These are phyloP conservation scores for Barnettozyma botsteinii DNA, from an alignment of 805 yeast genomes.

Conservation along the genomic window DNA sequence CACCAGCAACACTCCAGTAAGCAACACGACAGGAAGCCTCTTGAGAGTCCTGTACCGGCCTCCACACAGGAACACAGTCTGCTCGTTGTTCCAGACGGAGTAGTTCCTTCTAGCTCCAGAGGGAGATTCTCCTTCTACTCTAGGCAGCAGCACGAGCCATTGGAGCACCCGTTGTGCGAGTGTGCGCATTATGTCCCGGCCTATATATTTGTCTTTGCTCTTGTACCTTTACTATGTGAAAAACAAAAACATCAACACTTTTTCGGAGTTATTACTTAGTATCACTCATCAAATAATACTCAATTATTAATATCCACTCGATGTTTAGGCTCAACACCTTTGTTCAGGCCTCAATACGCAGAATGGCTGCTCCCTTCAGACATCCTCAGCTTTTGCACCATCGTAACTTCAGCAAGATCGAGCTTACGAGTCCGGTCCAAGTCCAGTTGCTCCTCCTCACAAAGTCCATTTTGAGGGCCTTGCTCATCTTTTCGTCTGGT, in stretches of 20 bases:
- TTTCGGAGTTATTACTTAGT: too few species aligned
- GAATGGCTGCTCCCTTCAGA: not conserved
- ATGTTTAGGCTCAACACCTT: too few species aligned
- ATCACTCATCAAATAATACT: too few species aligned
- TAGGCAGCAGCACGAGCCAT: slow-evolving; percentile 23
- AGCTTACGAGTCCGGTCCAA: slow-evolving; percentile 1
- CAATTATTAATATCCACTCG: too few species aligned
- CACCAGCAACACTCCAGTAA: slow-evolving; percentile 30
- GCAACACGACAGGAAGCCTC: slow-evolving; percentile 36
- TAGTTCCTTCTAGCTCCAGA: slow-evolving; percentile 30
- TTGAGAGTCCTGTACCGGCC: slow-evolving; percentile 52
- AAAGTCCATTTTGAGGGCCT: slow-evolving; percentile 13
- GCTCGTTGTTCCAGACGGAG: slow-evolving; percentile 35
- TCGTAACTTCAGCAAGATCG: slow-evolving; percentile 4
- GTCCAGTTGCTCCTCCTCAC: slow-evolving; percentile 9
- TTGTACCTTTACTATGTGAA: too few species aligned
- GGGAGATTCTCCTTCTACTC: not conserved
- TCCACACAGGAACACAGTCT: slow-evolving; percentile 52
- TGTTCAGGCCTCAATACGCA: not conserved
- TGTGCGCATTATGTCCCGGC: too few species aligned
- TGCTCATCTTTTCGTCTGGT: slow-evolving; percentile 13
- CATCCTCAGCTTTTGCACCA: not conserved
- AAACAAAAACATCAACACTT: too few species aligned
- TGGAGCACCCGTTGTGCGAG: slow-evolving; percentile 11
- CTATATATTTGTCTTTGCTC: too few species aligned